Conservation (phyloP, 768 basidiomycete species). For the Trametes gibbosa region DNA sequence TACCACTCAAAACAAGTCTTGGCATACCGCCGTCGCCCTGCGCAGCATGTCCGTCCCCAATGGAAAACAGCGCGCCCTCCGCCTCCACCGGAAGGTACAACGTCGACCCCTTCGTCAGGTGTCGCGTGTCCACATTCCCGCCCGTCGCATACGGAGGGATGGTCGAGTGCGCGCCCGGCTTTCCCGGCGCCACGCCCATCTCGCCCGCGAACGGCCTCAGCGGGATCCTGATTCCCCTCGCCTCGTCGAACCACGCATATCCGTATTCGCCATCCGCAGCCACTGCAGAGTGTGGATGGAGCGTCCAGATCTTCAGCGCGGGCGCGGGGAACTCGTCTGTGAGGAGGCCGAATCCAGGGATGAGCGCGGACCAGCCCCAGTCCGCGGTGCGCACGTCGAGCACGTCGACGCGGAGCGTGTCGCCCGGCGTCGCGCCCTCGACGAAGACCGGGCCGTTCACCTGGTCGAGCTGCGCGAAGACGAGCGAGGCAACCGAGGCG, state of each 20-base stretch:
- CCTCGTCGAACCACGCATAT: conserved; percentile 52
- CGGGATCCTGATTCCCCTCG: conserved; percentile 47
- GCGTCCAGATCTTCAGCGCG: conserved; percentile 53
- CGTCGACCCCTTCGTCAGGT: conserved; percentile 53
- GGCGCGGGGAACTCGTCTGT: conserved; percentile 53
- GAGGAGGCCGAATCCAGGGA: conserved; percentile 59
- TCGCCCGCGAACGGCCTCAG: conserved; percentile 59
- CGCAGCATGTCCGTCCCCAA: conserved; percentile 68
- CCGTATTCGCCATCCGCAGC: conserved; percentile 26
- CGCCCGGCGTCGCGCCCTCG: conserved; percentile 49
- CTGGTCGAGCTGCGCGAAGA: conserved; percentile 51
- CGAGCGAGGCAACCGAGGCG: conserved; percentile 36
- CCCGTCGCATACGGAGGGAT: conserved; percentile 63
- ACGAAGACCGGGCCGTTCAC: conserved; percentile 61
- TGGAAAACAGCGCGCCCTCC: conserved; percentile 58
- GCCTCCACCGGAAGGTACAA: conserved; percentile 58
- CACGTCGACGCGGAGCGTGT: conserved; percentile 60
- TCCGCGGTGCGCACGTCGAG: conserved; percentile 47
- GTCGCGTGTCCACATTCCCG: conserved; percentile 60
- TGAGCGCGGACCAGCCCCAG: conserved; percentile 63
- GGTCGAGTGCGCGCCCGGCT: conserved; percentile 51
- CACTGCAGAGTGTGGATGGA: conserved; percentile 28
- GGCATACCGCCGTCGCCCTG: conserved; percentile 60
- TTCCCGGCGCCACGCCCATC: conserved; percentile 58
- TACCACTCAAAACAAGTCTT: conserved; percentile 16